Base-by-base conservation (phyloP, 495 filamentous ascomycete species). In the Neurospora sp. region DNA sequence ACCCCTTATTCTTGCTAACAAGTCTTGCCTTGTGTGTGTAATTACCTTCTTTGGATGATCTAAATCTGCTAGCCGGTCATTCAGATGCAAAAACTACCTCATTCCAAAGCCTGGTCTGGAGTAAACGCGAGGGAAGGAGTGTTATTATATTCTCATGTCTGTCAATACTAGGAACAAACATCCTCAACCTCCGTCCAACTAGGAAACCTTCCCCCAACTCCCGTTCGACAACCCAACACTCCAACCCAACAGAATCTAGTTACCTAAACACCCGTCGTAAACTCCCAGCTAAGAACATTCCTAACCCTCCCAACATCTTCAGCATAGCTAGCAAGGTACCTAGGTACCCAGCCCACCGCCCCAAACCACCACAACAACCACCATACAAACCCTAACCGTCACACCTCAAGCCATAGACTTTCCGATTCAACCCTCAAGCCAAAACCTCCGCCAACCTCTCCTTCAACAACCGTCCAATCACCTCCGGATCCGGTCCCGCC, bases 401-500 rank as follows among this genome's bases (percentile, higher is more conserved):
- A n/a, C n/a, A n/a, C n/a, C n/a, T n/a, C n/a, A n/a, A n/a, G n/a
- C n/a, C n/a, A n/a, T n/a, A n/a, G n/a, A n/a, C n/a, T n/a, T n/a
- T n/a, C n/a, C n/a, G n/a, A n/a, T n/a, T n/a, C 27, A 27, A 27
- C 27, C 27, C 12, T 22, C 42, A 53, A 53, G 53, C 27, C 53
- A 61, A 18, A 35, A 9, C 53, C 69, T 41, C 53, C 9, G 3
- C 75, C 27, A 80, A 39, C 75, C 73, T 78, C 74, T 75, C 71
- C 74, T 72, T 78, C 69, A 78, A 46, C 11, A 81, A 41, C 44
- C 41, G 66, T 37, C 37, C 69, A 40, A 81, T 78, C 7, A 77
- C 48, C 39, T 72, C 74, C 27, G 75, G 74, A 44, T 78, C 73
- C 37, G 78, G 78, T 5, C 72, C 73, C 66, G 68, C 20, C 3